Evolutionary conservation across 441 rosid genomes (phyloP).

Genomic region (Cnidoscolus chayamansa): DNA sequence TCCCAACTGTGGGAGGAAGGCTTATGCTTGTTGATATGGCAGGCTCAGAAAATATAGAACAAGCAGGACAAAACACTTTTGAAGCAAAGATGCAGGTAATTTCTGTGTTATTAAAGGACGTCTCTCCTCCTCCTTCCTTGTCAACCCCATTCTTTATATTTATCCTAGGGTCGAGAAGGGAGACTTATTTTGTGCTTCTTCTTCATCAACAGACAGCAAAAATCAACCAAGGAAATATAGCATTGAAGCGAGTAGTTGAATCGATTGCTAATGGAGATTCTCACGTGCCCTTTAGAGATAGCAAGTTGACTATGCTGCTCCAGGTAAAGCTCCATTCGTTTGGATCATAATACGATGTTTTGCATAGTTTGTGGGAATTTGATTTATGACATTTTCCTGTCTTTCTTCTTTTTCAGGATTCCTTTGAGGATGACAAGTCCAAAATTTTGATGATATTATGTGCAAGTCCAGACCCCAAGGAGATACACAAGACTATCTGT

Average conservation of each 20-base stretch:
- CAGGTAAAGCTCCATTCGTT: slow-evolving; percentile 49
- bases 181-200: slow-evolving; percentile 21
- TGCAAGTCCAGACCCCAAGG: slow-evolving; percentile 96
- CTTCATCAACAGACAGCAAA: slow-evolving; percentile 67
- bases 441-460: slow-evolving; percentile 92
- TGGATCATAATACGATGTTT: slow-evolving; percentile 7
- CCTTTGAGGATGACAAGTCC: slow-evolving; percentile 93
- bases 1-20: slow-evolving; percentile 92
- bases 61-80: slow-evolving; percentile 85
- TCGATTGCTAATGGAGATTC: slow-evolving; percentile 98
- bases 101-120: not conserved
- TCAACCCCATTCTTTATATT: not conserved
- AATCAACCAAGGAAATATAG: slow-evolving; percentile 93
- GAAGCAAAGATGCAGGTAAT: slow-evolving; percentile 97
- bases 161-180: not conserved
- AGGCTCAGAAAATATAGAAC: slow-evolving; percentile 95
- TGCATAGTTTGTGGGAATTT: not conserved
- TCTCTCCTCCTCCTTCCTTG: not conserved
- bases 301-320: slow-evolving; percentile 90
- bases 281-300: slow-evolving; percentile 98
- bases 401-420: slow-evolving; percentile 55
- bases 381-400: not conserved
- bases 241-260: slow-evolving; percentile 92
- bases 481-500: slow-evolving; percentile 88
- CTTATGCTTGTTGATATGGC: slow-evolving; percentile 99